Conservation (phyloP, 257 asterid species). For the Vinca minor region DNA sequence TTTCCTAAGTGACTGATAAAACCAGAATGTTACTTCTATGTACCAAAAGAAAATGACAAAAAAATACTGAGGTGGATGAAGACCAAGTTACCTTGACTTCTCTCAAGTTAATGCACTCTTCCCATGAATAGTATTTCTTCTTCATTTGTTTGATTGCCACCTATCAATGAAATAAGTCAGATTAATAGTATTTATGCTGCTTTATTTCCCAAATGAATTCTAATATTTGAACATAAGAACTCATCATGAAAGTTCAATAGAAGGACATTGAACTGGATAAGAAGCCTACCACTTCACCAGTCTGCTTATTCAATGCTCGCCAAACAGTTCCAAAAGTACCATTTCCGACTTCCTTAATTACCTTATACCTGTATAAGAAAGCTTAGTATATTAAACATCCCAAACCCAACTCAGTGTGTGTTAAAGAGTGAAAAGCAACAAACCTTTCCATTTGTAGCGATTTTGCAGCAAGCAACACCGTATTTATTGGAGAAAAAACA, state of each 20-base stretch:
- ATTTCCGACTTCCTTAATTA: constrained; percentile 89
- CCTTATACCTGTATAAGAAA: constrained; percentile 53
- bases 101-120: constrained; percentile 91
- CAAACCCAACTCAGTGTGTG: background rate
- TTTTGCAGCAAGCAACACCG: constrained; percentile 34
- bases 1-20: constrained; percentile 83
- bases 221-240: background rate
- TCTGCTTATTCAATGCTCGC: constrained; percentile 82
- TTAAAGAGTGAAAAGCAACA: constrained; percentile 8
- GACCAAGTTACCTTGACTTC: constrained; percentile 69
- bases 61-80: constrained; percentile 11
- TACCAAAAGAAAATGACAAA: constrained; percentile 12
- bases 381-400: constrained; percentile 2
- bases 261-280: background rate
- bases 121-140: constrained; percentile 91
- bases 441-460: constrained; percentile 73
- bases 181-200: background rate
- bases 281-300: constrained; percentile 87
- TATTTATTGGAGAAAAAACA: constrained; percentile 22
- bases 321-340: constrained; percentile 97
- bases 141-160: constrained; percentile 92
- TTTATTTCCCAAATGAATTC: no score
- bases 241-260: background rate
- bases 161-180: constrained; percentile 25
- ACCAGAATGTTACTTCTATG: background rate